Evolutionary conservation across 768 basidiomycete genomes (phyloP).

Genomic region (Filobasidium floriforme): DNA sequence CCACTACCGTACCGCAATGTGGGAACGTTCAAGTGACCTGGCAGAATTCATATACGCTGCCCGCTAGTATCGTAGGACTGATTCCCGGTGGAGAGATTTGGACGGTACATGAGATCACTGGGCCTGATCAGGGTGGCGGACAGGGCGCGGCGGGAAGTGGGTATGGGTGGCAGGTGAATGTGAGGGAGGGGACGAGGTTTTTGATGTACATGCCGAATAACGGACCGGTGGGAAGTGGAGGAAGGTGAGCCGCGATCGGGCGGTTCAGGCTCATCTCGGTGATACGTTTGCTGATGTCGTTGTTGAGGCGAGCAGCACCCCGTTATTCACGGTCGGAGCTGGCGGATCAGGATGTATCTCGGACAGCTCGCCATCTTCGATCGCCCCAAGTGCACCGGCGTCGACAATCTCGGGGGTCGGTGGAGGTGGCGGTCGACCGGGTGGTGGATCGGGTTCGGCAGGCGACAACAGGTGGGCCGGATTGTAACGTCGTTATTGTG

Average conservation of each 20-base stretch:
- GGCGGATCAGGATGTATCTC: conserved; percentile 34
- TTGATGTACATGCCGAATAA: conserved; percentile 38
- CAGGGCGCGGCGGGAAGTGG: conserved; percentile 8
- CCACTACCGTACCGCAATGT: conserved; percentile 34
- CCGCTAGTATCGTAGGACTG: conserved; percentile 37
- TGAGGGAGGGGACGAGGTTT: conserved; percentile 33
- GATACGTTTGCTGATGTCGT: background rate
- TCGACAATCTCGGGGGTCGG: conserved; percentile 29
- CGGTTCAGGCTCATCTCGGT: background rate
- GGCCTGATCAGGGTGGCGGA: background rate
- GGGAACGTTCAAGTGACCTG: conserved; percentile 28
- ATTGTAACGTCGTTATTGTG: background rate
- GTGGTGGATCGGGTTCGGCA: background rate
- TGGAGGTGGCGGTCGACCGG: conserved; percentile 25
- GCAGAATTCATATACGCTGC: conserved; percentile 34
- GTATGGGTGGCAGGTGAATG: conserved; percentile 35
- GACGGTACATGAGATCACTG: conserved; percentile 30
- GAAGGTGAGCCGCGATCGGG: conserved; percentile 15
- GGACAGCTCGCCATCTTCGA: conserved; percentile 24
- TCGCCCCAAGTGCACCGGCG: conserved; percentile 14
- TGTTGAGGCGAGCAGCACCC: background rate
- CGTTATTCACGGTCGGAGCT: conserved; percentile 29
- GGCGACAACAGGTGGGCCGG: background rate
- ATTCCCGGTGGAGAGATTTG: conserved; percentile 41
- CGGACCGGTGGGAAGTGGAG: conserved; percentile 37